These are phyloP conservation scores for Claviceps maximensis DNA, from an alignment of 2,329 filamentous ascomycete species.

Conservation along the genomic window DNA sequence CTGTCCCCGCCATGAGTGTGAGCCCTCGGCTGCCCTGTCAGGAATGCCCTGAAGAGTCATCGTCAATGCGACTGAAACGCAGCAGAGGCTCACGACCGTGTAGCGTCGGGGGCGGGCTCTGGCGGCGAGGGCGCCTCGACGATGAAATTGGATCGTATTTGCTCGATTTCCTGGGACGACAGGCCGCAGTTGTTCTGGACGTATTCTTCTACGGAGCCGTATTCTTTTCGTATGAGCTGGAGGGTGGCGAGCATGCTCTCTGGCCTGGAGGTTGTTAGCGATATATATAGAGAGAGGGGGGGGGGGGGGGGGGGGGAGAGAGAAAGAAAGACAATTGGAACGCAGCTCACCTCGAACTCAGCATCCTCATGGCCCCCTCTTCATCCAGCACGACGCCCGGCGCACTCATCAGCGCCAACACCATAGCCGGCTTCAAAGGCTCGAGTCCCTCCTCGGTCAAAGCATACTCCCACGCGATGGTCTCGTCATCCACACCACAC, in stretches of 20 bases:
- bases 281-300: too few relatives aligned
- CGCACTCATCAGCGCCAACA: slow-evolving; percentile 35
- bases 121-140: slow-evolving; percentile 15
- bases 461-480: slow-evolving; percentile 54
- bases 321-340: background rate
- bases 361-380: slow-evolving; percentile 30
- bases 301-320: background rate
- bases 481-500: slow-evolving; percentile 44
- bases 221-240: slow-evolving; percentile 42
- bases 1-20: background rate
- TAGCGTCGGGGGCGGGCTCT: background rate
- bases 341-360: slow-evolving; percentile 25
- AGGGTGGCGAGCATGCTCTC: slow-evolving; percentile 36
- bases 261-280: slow-evolving; percentile 15
- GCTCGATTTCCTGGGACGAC: slow-evolving; percentile 38
- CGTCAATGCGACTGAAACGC: too few relatives aligned
- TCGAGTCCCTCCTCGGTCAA: slow-evolving; percentile 51
- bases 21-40: too few relatives aligned
- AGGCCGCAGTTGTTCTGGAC: slow-evolving; percentile 45
- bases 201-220: slow-evolving; percentile 52
- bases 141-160: slow-evolving; percentile 36
- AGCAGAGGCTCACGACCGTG: too few relatives aligned
- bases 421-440: slow-evolving; percentile 36
- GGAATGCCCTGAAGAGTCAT: too few relatives aligned
- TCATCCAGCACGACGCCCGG: slow-evolving; percentile 34